Conservation (phyloP, 495 filamentous ascomycete species). For the Xylaria venustula region DNA sequence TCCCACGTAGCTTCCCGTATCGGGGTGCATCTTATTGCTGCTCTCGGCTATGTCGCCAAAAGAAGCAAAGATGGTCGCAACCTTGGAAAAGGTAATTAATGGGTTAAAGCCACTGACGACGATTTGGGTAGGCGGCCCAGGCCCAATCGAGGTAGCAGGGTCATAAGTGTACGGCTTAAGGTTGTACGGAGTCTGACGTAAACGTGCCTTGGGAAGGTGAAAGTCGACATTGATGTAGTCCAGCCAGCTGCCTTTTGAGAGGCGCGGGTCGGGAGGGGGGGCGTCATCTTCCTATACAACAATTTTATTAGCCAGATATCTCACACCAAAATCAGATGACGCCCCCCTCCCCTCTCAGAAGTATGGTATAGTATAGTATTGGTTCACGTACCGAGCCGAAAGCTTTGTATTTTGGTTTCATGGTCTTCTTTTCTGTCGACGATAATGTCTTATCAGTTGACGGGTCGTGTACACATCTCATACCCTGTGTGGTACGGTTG, state of each 20-base stretch:
- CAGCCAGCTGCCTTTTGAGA: constrained; percentile 57
- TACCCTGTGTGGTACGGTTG: constrained; percentile 62
- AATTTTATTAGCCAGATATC: constrained; percentile 48
- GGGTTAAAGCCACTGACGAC: constrained; percentile 94
- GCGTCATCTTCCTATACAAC: constrained; percentile 62
- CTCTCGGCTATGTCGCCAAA: constrained; percentile 89
- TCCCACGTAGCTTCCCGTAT: constrained; percentile 87
- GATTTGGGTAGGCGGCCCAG: constrained; percentile 83
- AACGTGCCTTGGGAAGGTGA: constrained; percentile 70
- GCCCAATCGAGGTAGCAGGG: constrained; percentile 74
- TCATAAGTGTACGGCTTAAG: constrained; percentile 78
- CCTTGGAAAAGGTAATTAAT: constrained; percentile 71
- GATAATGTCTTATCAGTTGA: constrained; percentile 53
- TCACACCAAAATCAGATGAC: constrained; percentile 53
- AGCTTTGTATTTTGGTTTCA: constrained; percentile 67
- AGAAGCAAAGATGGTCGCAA: constrained; percentile 76
- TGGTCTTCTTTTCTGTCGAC: constrained; percentile 60
- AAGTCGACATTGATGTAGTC: constrained; percentile 61
- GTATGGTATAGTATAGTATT: constrained; percentile 37
- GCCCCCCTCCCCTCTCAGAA: constrained; percentile 42
- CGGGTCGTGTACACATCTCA: constrained; percentile 73
- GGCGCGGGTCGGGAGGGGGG: constrained; percentile 73
- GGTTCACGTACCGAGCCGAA: constrained; percentile 63
- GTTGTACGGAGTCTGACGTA: constrained; percentile 74
- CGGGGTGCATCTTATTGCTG: constrained; percentile 87